Conservation (phyloP, 352 stramenopile species). For the Thalassiosira livingstoniorum region DNA sequence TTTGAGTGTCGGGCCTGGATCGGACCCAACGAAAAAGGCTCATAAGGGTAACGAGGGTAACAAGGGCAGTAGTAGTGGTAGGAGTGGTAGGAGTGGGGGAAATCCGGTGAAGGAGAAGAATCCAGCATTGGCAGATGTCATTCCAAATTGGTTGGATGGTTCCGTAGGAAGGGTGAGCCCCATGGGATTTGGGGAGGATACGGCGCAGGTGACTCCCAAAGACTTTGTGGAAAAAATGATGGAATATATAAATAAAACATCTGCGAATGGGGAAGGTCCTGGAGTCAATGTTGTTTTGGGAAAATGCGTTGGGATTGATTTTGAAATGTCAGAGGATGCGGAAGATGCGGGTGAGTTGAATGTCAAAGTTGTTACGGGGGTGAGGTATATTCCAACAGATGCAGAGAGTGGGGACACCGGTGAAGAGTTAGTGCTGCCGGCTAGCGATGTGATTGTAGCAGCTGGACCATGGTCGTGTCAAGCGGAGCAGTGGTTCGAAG, state of each 20-base stretch:
- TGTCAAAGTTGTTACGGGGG: constrained; percentile 53
- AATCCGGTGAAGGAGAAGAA: constrained; percentile 30
- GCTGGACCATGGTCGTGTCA: constrained; percentile 88
- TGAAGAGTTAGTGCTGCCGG: constrained; percentile 47
- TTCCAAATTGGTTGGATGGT: constrained; percentile 83
- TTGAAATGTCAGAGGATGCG: constrained; percentile 17
- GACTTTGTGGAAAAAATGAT: constrained; percentile 86
- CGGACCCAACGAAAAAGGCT: constrained; percentile 29
- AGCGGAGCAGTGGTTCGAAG: constrained; percentile 87
- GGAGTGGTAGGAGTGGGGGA: background rate
- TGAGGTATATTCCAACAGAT: constrained; percentile 57
- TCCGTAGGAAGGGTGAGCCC: constrained; percentile 59
- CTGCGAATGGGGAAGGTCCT: constrained; percentile 1
- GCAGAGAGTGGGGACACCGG: constrained; percentile 4
- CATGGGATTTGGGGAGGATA: constrained; percentile 82
- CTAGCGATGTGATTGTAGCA: constrained; percentile 80
- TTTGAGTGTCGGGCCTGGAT: constrained; percentile 77
- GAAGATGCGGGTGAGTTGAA: constrained; percentile 39
- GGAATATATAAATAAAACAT: constrained; percentile 38
- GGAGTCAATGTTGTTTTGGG: constrained; percentile 71
- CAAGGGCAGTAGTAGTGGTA: background rate
- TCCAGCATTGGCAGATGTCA: constrained; percentile 46
- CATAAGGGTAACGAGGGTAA: constrained; percentile 4
- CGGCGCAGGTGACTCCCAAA: constrained; percentile 84
- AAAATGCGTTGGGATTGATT: constrained; percentile 72